These are phyloP conservation scores for Metschnikowia sp. DNA, from an alignment of 805 yeast genomes.

Conservation along the genomic window DNA sequence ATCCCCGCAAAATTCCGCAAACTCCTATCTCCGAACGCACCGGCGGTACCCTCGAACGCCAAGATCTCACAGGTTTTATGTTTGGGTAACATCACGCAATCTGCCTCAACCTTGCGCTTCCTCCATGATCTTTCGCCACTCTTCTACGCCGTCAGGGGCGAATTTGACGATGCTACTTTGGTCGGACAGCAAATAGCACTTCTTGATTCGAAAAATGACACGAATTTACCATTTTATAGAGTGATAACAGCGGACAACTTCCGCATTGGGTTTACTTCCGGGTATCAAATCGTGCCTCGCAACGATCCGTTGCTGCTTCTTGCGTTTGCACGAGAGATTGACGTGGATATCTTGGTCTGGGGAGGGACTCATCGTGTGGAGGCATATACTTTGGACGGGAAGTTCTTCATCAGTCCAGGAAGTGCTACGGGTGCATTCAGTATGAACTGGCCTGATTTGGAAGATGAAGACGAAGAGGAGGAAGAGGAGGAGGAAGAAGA, in stretches of 20 bases:
- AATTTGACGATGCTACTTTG: constrained; percentile 55
- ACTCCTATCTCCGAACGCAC: constrained; percentile 65
- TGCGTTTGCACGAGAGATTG: constrained; percentile 82
- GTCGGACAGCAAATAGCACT: constrained; percentile 30
- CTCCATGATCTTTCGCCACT: constrained; percentile 68
- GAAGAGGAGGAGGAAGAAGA: constrained; percentile 40
- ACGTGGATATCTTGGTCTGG: constrained; percentile 86
- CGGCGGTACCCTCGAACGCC: constrained; percentile 38
- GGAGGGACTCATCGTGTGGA: constrained; percentile 93
- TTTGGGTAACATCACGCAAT: constrained; percentile 77
- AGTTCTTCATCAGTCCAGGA: constrained; percentile 94
- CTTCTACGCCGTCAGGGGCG: constrained; percentile 78
- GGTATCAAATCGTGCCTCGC: constrained; percentile 78
- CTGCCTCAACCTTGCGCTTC: constrained; percentile 59
- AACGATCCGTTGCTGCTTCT: constrained; percentile 82
- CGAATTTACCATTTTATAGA: constrained; percentile 54
- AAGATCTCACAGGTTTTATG: constrained; percentile 83
- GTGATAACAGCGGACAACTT: constrained; percentile 68
- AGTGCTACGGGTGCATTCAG: constrained; percentile 90
- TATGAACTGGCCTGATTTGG: constrained; percentile 56
- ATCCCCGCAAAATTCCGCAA: constrained; percentile 64
- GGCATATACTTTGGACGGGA: constrained; percentile 88
- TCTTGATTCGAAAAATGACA: constrained; percentile 13
- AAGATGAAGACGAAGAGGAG: constrained; percentile 43
- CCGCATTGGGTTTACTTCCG: constrained; percentile 80